phyloP scores from a whole-genome alignment of 176 grass and related monocot genomes.

The Zoysia pacifica region DNA sequence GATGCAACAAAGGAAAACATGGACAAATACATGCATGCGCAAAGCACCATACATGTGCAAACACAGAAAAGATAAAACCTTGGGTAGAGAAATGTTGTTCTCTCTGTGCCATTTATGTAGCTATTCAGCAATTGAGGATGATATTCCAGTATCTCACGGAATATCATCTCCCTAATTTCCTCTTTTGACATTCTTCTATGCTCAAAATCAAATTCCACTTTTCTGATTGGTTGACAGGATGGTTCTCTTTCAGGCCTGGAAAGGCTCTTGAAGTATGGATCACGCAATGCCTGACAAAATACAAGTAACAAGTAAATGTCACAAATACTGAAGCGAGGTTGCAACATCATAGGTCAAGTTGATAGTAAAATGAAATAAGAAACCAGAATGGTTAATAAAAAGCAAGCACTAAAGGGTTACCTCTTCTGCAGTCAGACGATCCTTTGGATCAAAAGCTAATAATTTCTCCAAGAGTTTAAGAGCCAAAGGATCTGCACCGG shows the following conservation, averaged over 20 bases:
- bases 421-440: conserved; percentile 93
- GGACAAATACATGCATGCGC: conserved; percentile 36
- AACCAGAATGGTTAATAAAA: not conserved
- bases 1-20: not conserved
- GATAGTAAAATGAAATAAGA: conserved; percentile 6
- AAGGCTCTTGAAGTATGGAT: conserved; percentile 92
- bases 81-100: conserved; percentile 91
- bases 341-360: not conserved
- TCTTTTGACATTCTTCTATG: conserved; percentile 82
- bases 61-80: conserved; percentile 66
- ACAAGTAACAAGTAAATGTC: conserved; percentile 21
- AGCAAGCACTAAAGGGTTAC: conserved; percentile 34
- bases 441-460: conserved; percentile 94
- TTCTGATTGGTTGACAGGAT: conserved; percentile 82
- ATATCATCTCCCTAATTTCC: conserved; percentile 95
- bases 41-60: conserved; percentile 50
- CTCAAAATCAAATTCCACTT: conserved; percentile 96
- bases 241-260: conserved; percentile 87
- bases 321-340: not conserved
- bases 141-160: conserved; percentile 94
- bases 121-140: conserved; percentile 85
- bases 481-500: conserved; percentile 82
- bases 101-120: conserved; percentile 82
- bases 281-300: conserved; percentile 65
- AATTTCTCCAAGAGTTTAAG: conserved; percentile 84